A percentile compares a stretch with the other conserved stretches of the same genome.
These are phyloP conservation scores for Colletotrichum brevisporum DNA, from an alignment of 2,329 filamentous ascomycete genomes.

Conservation along the genomic window DNA sequence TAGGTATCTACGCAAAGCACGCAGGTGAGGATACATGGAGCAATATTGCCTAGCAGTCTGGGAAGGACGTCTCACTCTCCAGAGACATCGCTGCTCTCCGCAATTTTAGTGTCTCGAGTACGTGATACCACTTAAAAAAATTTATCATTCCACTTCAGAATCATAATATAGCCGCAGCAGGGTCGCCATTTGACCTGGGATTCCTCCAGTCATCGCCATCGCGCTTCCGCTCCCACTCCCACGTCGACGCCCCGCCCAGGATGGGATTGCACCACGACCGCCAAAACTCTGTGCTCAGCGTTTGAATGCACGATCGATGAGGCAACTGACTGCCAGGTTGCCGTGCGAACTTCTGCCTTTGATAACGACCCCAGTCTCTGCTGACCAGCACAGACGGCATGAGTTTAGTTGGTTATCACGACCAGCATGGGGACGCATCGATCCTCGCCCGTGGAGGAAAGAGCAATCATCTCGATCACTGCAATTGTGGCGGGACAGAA, in stretches of 20 bases:
- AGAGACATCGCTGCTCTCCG: background rate
- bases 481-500: too few species aligned
- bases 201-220: background rate
- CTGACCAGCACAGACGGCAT: conserved; percentile 27
- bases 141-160: conserved; percentile 8
- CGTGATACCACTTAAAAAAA: conserved; percentile 15
- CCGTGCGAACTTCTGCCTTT: conserved; percentile 18
- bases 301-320: conserved; percentile 24
- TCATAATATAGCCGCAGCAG: too few species aligned
- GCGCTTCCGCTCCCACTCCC: background rate
- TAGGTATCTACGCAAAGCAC: too few species aligned
- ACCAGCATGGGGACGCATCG: conserved; percentile 21
- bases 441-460: conserved; percentile 17
- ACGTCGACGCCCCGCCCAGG: background rate
- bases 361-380: conserved; percentile 5
- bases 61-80: background rate
- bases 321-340: conserved; percentile 1
- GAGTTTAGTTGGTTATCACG: conserved; percentile 28
- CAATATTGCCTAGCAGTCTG: background rate
- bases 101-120: conserved; percentile 9
- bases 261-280: background rate
- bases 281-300: conserved; percentile 17
- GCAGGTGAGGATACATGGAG: background rate
- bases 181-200: too few species aligned
- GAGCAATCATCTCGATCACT: conserved; percentile 27